Conservation (phyloP, 2,329 filamentous ascomycete genomes). For the Xylaria sp. region DNA sequence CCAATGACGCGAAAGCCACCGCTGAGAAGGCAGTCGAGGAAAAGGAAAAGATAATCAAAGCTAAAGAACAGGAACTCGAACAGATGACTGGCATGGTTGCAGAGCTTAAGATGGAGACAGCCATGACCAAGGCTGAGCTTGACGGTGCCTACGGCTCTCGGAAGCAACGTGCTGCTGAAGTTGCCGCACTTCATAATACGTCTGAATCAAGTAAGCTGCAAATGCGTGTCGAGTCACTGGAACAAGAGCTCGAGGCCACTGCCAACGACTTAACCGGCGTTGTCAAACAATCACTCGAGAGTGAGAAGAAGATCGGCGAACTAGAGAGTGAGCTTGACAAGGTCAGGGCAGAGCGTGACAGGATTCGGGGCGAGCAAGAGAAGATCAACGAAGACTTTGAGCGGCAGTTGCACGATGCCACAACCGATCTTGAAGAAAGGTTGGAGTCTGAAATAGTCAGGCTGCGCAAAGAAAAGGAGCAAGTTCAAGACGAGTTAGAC, state of each 20-base stretch:
- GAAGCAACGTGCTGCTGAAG: slow-evolving; percentile 67
- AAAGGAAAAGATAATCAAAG: slow-evolving; percentile 55
- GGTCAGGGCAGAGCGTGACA: slow-evolving; percentile 43
- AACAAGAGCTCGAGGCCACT: slow-evolving; percentile 73
- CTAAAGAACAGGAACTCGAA: slow-evolving; percentile 50
- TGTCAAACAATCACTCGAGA: slow-evolving; percentile 49
- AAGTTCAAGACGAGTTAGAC: slow-evolving; percentile 49
- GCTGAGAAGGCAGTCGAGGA: slow-evolving; percentile 45
- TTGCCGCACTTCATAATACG: slow-evolving; percentile 62
- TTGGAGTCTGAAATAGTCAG: slow-evolving; percentile 42
- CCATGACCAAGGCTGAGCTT: slow-evolving; percentile 69
- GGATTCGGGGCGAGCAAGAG: slow-evolving; percentile 42
- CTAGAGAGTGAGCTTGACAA: slow-evolving; percentile 48
- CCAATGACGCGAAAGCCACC: slow-evolving; percentile 46
- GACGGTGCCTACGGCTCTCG: slow-evolving; percentile 70
- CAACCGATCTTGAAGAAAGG: slow-evolving; percentile 41
- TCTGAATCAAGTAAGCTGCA: slow-evolving; percentile 49
- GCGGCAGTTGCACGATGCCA: slow-evolving; percentile 42
- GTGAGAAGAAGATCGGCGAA: slow-evolving; percentile 49
- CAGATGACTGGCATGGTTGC: slow-evolving; percentile 61
- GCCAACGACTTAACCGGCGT: slow-evolving; percentile 48
- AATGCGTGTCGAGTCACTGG: slow-evolving; percentile 60
- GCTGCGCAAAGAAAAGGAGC: slow-evolving; percentile 48
- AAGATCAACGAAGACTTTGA: slow-evolving; percentile 43
- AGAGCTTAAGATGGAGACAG: slow-evolving; percentile 70